These are phyloP conservation scores for Glaciozyma antarctica DNA, from an alignment of 768 basidiomycete genomes.

Conservation along the genomic window DNA sequence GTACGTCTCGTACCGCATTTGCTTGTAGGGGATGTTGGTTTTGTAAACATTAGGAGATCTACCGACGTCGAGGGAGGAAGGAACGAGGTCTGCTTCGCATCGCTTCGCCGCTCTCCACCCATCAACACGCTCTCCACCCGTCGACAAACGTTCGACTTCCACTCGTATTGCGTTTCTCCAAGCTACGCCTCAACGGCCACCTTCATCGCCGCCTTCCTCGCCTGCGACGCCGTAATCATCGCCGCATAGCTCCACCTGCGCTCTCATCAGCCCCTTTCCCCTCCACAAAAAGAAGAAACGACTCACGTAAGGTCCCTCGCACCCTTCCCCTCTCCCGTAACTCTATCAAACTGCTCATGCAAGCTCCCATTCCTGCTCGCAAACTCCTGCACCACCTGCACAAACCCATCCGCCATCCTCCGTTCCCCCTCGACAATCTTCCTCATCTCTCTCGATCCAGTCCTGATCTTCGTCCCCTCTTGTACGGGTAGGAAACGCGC, in stretches of 20 bases:
- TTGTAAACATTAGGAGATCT: too few species aligned
- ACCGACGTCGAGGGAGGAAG: too few species aligned
- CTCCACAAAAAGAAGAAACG: background rate
- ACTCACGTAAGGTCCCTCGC: constrained; percentile 21
- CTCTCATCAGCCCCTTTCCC: background rate
- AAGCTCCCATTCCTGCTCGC: constrained; percentile 13
- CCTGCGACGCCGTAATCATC: constrained; percentile 14
- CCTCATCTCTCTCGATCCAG: background rate
- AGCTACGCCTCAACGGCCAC: too few species aligned
- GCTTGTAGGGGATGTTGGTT: too few species aligned
- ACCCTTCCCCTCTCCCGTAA: constrained; percentile 9
- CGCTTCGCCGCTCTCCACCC: too few species aligned
- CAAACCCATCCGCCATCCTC: constrained; percentile 18
- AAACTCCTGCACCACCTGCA: constrained; percentile 19
- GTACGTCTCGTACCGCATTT: too few species aligned
- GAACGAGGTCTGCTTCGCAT: too few species aligned
- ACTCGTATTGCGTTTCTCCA: too few species aligned
- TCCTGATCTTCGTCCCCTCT: background rate
- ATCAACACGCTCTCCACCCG: too few species aligned
- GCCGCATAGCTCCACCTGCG: constrained; percentile 23
- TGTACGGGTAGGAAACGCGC: background rate
- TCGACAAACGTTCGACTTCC: too few species aligned
- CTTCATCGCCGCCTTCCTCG: too few species aligned
- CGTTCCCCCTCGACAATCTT: background rate
- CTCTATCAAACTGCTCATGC: constrained; percentile 23